Conservation (phyloP, 257 asterid species). For the Solanum verrucosum region DNA sequence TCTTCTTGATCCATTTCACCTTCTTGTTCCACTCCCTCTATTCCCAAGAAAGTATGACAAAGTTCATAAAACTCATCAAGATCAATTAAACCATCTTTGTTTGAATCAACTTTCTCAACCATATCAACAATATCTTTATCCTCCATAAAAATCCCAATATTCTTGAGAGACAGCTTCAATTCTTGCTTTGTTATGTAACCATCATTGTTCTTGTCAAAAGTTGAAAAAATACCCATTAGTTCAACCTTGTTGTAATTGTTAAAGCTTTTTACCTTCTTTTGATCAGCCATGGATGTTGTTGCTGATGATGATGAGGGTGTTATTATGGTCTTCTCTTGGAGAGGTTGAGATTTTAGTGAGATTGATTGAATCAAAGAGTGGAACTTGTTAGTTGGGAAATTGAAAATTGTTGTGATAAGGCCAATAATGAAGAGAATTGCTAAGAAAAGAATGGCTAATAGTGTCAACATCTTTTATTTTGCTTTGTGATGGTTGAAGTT, state of each 20-base stretch:
- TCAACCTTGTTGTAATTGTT: conserved; percentile 3
- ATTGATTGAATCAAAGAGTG: conserved; percentile 13
- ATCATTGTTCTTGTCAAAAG: conserved; percentile 74
- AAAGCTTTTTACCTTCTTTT: background rate
- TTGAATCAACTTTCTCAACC: conserved; percentile 51
- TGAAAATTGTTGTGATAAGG: conserved; percentile 20
- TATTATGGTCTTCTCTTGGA: background rate
- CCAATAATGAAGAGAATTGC: conserved; percentile 44
- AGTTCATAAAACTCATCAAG: conserved; percentile 61
- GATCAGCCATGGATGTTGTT: background rate
- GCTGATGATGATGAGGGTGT: background rate
- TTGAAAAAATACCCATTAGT: conserved; percentile 42
- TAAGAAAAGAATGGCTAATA: conserved; percentile 26
- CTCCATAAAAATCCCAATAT: conserved; percentile 47
- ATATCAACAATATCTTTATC: conserved; percentile 58
- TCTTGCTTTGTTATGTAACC: conserved; percentile 71
- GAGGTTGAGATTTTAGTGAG: background rate
- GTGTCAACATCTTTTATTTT: conserved; percentile 10
- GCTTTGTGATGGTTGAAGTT: background rate
- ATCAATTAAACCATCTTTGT: conserved; percentile 74
- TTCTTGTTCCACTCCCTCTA: background rate
- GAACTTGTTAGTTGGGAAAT: conserved; percentile 32
- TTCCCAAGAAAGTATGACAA: conserved; percentile 26
- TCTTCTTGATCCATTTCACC: conserved; percentile 12
- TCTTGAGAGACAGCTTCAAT: conserved; percentile 49